A percentile compares a stretch with the other conserved stretches of the same genome.
Evolutionary conservation across 495 filamentous ascomycete species (phyloP).

Genomic region (Massariosphaeria phaeospora): DNA sequence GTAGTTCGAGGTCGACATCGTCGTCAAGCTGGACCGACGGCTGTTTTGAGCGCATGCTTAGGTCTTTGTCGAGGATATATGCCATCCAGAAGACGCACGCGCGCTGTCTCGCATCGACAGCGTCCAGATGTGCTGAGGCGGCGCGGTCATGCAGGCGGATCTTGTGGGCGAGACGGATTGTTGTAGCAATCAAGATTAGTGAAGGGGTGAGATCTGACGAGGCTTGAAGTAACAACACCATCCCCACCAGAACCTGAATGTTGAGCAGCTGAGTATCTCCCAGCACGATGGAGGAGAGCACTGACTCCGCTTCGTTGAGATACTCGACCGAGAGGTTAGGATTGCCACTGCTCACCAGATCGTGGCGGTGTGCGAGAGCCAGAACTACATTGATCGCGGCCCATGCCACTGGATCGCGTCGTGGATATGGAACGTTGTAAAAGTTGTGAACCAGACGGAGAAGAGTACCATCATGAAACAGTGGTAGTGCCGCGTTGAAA

Average conservation of each 20-base stretch:
- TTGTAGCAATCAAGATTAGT: conserved; percentile 13
- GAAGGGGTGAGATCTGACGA: conserved; percentile 15
- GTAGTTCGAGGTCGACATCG: conserved; percentile 22
- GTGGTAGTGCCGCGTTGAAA: conserved; percentile 14
- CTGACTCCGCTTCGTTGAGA: conserved; percentile 13
- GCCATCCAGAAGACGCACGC: conserved; percentile 23
- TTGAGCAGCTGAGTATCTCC: conserved; percentile 14
- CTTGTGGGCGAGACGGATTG: conserved; percentile 17
- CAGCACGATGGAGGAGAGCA: conserved; percentile 9
- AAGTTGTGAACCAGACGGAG: conserved; percentile 9
- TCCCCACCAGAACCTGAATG: conserved; percentile 27
- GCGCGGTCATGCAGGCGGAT: conserved; percentile 16
- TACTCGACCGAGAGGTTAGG: conserved; percentile 1
- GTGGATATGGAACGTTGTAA: conserved; percentile 1
- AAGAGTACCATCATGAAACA: conserved; percentile 19
- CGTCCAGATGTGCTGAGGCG: conserved; percentile 4
- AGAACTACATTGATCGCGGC: conserved; percentile 17
- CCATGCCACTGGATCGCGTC: conserved; percentile 22
- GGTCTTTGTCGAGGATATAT: conserved; percentile 28
- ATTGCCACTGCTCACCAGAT: neutral
- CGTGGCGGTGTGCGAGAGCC: conserved; percentile 15
- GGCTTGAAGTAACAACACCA: conserved; percentile 23
- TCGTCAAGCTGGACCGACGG: conserved; percentile 19
- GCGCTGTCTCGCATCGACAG: conserved; percentile 13
- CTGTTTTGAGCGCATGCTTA: conserved; percentile 22